A percentile compares a stretch with the other conserved stretches of the same genome.
phyloP scores from a whole-genome alignment of 2,329 filamentous ascomycete genomes.

The Fusarium sp. region DNA sequence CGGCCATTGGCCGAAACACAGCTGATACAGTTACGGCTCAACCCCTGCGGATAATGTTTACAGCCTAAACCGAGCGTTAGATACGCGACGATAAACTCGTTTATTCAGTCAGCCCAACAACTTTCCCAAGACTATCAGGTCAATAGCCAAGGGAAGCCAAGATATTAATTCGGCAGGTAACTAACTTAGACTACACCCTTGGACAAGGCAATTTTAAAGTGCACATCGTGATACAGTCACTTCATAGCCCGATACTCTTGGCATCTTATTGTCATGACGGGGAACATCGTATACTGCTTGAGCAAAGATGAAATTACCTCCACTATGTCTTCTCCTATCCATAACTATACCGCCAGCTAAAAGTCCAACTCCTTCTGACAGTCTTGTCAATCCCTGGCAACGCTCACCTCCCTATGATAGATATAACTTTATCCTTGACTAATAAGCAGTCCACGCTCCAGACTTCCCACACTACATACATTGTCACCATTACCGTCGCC shows the following conservation, averaged over 20 bases:
- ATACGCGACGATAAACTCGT: conserved; percentile 2
- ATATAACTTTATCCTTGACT: conserved; percentile 15
- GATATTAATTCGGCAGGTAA: background rate
- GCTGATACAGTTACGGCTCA: conserved; percentile 12
- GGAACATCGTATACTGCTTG: conserved; percentile 12
- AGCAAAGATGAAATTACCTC: conserved; percentile 39
- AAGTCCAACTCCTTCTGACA: conserved; percentile 37
- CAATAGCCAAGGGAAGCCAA: background rate
- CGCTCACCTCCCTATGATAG: conserved; percentile 19
- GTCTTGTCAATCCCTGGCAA: conserved; percentile 22
- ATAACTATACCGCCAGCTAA: conserved; percentile 7
- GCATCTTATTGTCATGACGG: background rate
- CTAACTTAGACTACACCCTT: background rate
- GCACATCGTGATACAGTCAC: background rate
- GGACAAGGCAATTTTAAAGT: background rate
- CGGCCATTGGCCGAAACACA: conserved; percentile 24
- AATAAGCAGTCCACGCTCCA: conserved; percentile 13
- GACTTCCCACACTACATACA: conserved; percentile 14
- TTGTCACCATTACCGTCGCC: conserved; percentile 19
- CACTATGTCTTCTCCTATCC: conserved; percentile 24
- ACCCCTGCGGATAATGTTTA: conserved; percentile 17
- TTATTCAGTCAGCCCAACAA: background rate
- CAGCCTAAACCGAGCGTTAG: background rate
- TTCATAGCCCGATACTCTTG: background rate
- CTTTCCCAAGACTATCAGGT: background rate